Percentiles rank a stretch among this genome's conserved stretches.
phyloP scores from a whole-genome alignment of 305 asterid genomes.

The Euphrasia arctica region DNA sequence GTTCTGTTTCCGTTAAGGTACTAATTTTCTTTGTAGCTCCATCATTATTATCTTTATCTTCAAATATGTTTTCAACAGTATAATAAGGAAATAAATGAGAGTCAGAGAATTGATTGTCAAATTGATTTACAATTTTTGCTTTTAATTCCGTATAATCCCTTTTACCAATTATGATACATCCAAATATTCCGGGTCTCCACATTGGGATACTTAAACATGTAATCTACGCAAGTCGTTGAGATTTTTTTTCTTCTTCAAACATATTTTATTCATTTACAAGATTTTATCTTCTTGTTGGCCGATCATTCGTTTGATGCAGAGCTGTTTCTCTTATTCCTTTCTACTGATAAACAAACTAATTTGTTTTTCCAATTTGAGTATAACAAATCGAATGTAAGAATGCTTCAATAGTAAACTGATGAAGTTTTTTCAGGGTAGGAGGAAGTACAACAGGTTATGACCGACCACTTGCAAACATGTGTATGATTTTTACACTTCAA shows the following conservation, averaged over 20 bases:
- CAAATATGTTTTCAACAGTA: conserved; percentile 1
- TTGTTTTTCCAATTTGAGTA: no score
- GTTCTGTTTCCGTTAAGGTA: conserved; percentile 69
- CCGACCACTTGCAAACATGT: conserved; percentile 71
- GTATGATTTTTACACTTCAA: conserved; percentile 76
- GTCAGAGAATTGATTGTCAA: conserved; percentile 13
- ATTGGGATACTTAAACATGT: conserved; percentile 10
- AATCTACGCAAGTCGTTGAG: conserved; percentile 17
- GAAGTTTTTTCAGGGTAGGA: conserved; percentile 52
- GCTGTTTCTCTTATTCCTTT: no score
- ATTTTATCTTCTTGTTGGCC: not conserved
- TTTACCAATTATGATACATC: not conserved
- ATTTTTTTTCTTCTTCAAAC: not conserved
- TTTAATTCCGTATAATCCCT: no score
- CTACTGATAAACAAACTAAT: no score
- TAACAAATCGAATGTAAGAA: no score
- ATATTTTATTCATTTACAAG: not conserved
- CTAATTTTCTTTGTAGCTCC: conserved; percentile 18
- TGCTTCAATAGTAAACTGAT: not conserved
- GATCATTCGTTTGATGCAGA: not conserved
- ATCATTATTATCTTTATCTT: conserved; percentile 16
- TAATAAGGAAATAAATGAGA: conserved; percentile 6
- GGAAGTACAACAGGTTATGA: conserved; percentile 55
- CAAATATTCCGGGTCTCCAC: conserved; percentile 17
- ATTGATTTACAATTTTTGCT: conserved; percentile 2